Conservation (phyloP, 495 filamentous ascomycete genomes). For the Parachaetomium inaequale region DNA sequence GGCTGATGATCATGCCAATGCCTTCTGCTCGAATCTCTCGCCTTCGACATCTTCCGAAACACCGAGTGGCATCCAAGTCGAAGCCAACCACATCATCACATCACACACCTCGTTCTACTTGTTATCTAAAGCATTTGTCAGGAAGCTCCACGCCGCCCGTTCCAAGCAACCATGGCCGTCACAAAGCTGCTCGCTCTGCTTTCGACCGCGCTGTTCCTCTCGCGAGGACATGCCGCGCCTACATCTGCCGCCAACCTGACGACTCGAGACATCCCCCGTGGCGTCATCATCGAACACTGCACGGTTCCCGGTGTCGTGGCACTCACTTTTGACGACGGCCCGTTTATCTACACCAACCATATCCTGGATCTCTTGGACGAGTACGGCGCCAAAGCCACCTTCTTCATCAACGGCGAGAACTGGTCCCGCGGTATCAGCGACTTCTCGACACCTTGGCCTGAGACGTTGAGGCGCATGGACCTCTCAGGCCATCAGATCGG, state of each 20-base stretch:
- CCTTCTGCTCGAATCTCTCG: background rate
- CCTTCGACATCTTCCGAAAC: background rate
- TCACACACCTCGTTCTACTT: background rate
- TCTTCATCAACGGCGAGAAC: constrained; percentile 70
- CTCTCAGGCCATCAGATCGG: constrained; percentile 33
- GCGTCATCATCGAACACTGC: constrained; percentile 56
- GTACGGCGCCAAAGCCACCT: constrained; percentile 61
- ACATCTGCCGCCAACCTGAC: constrained; percentile 8
- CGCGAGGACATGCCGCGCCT: constrained; percentile 7
- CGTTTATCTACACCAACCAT: constrained; percentile 34
- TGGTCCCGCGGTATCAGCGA: constrained; percentile 53
- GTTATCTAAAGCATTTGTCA: constrained; percentile 1
- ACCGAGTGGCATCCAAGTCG: background rate
- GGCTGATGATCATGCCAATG: background rate
- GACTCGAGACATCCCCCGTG: constrained; percentile 18
- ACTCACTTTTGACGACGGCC: constrained; percentile 47
- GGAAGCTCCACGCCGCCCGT: background rate
- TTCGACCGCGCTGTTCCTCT: constrained; percentile 12
- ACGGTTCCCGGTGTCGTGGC: constrained; percentile 43
- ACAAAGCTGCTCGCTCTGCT: constrained; percentile 12
- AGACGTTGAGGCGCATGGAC: constrained; percentile 31
- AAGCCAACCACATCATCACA: background rate
- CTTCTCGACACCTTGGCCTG: constrained; percentile 35
- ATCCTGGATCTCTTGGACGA: constrained; percentile 33
- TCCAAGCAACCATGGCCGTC: constrained; percentile 1